Conservation (phyloP, 169 alveolate species). For the Ichthyophthirius multifiliis region DNA sequence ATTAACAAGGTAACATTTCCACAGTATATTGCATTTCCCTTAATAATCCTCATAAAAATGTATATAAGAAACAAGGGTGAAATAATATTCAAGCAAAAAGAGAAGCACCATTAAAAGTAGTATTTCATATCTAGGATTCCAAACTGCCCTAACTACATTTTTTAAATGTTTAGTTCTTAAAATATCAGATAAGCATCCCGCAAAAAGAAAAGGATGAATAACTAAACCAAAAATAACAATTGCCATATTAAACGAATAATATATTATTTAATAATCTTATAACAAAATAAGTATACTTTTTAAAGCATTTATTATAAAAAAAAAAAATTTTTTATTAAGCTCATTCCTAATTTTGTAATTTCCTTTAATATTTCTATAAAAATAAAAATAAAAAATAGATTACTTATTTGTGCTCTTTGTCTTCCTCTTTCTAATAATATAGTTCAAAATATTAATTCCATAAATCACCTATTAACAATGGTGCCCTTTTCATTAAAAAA, state of each 20-base stretch:
- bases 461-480: constrained; percentile 24
- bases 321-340: not conserved
- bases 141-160: constrained; percentile 31
- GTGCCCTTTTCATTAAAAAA: constrained; percentile 34
- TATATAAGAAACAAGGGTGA: constrained; percentile 28
- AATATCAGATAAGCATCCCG: constrained; percentile 15
- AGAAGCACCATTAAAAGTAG: constrained; percentile 24
- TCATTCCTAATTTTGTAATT: no score
- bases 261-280: constrained; percentile 26
- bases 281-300: not conserved
- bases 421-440: not conserved
- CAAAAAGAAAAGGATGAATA: constrained; percentile 40
- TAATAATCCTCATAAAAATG: constrained; percentile 15
- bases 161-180: constrained; percentile 24
- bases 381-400: not conserved
- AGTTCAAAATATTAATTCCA: constrained; percentile 11
- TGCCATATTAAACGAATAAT: constrained; percentile 26
- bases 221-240: constrained; percentile 21
- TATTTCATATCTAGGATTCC: constrained; percentile 35
- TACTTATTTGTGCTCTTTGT: not conserved
- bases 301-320: not conserved
- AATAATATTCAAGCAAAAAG: constrained; percentile 37
- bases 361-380: no score
- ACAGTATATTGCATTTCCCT: constrained; percentile 28
- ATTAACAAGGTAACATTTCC: constrained; percentile 24